These are phyloP conservation scores for Sporothrix inflata DNA, from an alignment of 2,329 filamentous ascomycete genomes.

Conservation along the genomic window DNA sequence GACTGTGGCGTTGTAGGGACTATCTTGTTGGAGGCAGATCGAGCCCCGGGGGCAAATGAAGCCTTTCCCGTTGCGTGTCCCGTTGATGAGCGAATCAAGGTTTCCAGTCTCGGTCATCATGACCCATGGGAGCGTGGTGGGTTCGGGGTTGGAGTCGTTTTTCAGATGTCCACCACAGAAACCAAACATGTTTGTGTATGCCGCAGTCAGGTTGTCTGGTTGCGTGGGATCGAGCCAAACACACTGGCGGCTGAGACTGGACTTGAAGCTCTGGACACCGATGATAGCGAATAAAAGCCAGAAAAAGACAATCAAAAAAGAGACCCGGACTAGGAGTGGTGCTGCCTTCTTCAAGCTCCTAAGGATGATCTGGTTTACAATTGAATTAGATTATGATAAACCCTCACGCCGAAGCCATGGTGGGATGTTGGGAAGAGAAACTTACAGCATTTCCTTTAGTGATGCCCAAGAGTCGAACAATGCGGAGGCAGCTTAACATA, in stretches of 20 bases:
- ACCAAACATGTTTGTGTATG: slow-evolving; percentile 67
- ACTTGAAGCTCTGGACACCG: slow-evolving; percentile 94
- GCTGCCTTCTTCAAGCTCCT: slow-evolving; percentile 94
- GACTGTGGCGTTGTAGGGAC: slow-evolving; percentile 82
- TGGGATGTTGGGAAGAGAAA: slow-evolving; percentile 31
- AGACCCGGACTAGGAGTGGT: slow-evolving; percentile 87
- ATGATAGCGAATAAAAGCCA: slow-evolving; percentile 98
- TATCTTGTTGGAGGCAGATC: slow-evolving; percentile 75
- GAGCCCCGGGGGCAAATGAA: slow-evolving; percentile 86
- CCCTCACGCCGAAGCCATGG: too few relatives aligned
- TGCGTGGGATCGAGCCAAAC: slow-evolving; percentile 72
- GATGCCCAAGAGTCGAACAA: slow-evolving; percentile 84
- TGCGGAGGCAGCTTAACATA: slow-evolving; percentile 95
- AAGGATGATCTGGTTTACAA: slow-evolving; percentile 70
- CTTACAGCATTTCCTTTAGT: slow-evolving; percentile 90
- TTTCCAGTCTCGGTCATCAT: slow-evolving; percentile 44
- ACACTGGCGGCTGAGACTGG: slow-evolving; percentile 75
- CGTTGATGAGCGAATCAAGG: slow-evolving; percentile 53
- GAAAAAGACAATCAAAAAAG: slow-evolving; percentile 93
- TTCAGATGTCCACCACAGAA: slow-evolving; percentile 87
- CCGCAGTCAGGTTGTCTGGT: slow-evolving; percentile 55
- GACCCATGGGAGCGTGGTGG: slow-evolving; percentile 66
- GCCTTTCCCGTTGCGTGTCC: slow-evolving; percentile 69
- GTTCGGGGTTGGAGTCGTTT: slow-evolving; percentile 54
- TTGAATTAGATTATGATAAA: neutral